Conservation (phyloP, 148 eudicot genomes). For the Rheum nobile region DNA sequence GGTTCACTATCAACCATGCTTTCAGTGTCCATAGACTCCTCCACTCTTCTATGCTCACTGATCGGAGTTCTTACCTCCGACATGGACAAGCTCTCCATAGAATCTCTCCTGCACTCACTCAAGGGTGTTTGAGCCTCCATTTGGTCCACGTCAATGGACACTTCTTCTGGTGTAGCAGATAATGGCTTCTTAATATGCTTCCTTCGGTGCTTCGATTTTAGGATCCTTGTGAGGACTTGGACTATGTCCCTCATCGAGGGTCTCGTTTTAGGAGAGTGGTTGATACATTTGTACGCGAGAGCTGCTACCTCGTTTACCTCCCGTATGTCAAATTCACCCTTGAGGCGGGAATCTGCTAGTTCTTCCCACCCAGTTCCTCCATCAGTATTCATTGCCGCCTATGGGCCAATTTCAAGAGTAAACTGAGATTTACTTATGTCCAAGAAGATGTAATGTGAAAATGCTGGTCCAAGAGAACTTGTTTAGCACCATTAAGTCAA, state of each 20-base stretch:
- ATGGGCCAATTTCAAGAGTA: neutral
- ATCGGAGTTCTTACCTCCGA: constrained; percentile 2
- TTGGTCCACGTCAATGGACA: neutral
- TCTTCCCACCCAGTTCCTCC: constrained; percentile 98
- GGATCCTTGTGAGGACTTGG: constrained; percentile 58
- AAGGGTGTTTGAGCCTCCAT: neutral
- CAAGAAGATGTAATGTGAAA: neutral
- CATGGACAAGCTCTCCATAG: constrained; percentile 16
- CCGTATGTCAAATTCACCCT: constrained; percentile 47
- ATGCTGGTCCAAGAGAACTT: neutral
- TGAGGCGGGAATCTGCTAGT: constrained; percentile 60
- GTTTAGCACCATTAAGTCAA: neutral
- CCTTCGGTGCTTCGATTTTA: constrained; percentile 36
- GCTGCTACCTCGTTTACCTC: constrained; percentile 76
- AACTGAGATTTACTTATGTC: neutral
- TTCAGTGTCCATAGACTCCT: constrained; percentile 61
- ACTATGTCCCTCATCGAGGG: constrained; percentile 91
- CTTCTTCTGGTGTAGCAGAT: constrained; percentile 44
- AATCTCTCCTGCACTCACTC: constrained; percentile 11
- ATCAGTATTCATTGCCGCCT: constrained; percentile 89
- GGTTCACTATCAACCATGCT: constrained; percentile 9
- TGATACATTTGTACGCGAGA: constrained; percentile 77
- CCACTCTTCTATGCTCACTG: constrained; percentile 44
- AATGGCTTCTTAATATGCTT: constrained; percentile 29
- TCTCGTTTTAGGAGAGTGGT: constrained; percentile 47